Evolutionary conservation across 2,329 filamentous ascomycete species (phyloP), one percentile per base, ranked within the genome.

Genomic region (Colletotrichum tanaceti): DNA sequence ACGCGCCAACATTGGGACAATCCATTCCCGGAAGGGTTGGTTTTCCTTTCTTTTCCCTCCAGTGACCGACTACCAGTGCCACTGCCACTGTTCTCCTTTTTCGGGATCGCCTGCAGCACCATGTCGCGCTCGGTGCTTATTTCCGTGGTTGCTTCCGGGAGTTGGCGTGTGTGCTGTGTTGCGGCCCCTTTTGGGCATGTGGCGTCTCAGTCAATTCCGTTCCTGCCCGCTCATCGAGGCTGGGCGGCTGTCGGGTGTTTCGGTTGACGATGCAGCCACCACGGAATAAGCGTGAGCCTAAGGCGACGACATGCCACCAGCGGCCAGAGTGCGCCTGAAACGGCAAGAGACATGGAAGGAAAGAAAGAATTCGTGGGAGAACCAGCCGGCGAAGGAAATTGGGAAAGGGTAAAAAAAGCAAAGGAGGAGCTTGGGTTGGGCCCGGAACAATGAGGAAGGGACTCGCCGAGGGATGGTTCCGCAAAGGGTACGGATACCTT

Each of bases 191-290:
- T 52, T 39, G 35, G 43, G 55, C 63, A 52, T 65, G 62, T 66
- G 66, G 62, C 63, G 55, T 61, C 62, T 60, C 63, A 52, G 20
- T 20, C 24, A n/a, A 24, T 68, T 44, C 66, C 66, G 66, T 69
- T 52, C 38, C 35, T 66, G 63, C 62, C 66, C 57, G 66, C 52
- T 65, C 54, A 52, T 52, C 54, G 22, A 39, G 50, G 50, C 62
- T 61, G 28, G 66, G 62, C 55, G 43, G 38, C 38, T 28, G 46
- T 57, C 66, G 66, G 63, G 28, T 66, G 62, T 66, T 61, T 69
- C 62, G 63, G 66, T 61, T 55, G 63, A 52, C 16, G 50, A 65
- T 69, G 66, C 66, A 69, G 66, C 66, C 62, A 66, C 63, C n/a
- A 11, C 59, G 55, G 49, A 65, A 68, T 52, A 60, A 60, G 58